Conservation (phyloP, 345 rosid genomes). For the Litchi chinensis region DNA sequence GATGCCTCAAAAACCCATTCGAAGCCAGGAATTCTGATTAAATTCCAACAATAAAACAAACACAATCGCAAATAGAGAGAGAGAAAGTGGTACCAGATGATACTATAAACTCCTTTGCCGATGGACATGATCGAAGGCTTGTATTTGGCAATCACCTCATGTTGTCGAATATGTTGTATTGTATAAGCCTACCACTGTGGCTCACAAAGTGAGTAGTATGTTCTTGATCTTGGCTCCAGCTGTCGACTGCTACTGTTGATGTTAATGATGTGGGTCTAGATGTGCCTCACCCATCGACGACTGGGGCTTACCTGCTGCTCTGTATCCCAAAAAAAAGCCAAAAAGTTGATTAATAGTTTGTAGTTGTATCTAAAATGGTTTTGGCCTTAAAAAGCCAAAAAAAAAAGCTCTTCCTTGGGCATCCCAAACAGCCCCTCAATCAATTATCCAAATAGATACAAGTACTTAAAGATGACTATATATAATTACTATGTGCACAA, state of each 20-base stretch:
- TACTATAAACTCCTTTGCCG: constrained; percentile 98
- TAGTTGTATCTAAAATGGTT: no score
- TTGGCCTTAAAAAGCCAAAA: no score
- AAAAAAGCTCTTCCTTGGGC: no score
- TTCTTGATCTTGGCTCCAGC: constrained; percentile 54
- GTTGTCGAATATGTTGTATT: constrained; percentile 93
- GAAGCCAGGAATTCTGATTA: neutral
- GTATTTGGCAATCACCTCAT: constrained; percentile 97
- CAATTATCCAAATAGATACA: no score
- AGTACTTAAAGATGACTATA: no score
- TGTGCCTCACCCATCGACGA: constrained; percentile 71
- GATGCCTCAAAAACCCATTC: neutral
- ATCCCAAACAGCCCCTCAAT: no score
- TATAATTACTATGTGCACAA: no score
- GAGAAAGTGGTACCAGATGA: constrained; percentile 70
- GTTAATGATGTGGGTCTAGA: constrained; percentile 24
- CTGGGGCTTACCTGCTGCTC: constrained; percentile 41
- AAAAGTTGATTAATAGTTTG: no score
- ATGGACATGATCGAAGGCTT: constrained; percentile 97
- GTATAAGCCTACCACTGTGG: constrained; percentile 95
- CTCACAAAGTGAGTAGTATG: constrained; percentile 83
- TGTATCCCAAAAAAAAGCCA: no score
- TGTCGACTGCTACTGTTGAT: constrained; percentile 7
- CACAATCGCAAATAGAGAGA: neutral
- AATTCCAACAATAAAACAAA: neutral